Percentiles rank a stretch among this genome's conserved stretches.
Conservation (phyloP, 345 rosid genomes). For the Citrus reticulata region DNA sequence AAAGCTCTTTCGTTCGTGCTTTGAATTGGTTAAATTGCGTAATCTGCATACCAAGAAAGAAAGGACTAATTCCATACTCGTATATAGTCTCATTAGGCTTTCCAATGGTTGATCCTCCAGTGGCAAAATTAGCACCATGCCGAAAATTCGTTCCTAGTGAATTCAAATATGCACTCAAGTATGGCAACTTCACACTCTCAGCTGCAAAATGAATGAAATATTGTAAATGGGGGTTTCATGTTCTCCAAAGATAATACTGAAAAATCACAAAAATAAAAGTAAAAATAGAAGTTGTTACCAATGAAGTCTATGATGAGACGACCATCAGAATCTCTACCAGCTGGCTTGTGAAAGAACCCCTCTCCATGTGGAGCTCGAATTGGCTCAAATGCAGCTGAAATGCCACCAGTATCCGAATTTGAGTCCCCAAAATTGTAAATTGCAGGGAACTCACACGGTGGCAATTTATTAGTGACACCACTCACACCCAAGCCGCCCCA, state of each 20-base stretch:
- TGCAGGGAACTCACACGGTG: conserved; percentile 57
- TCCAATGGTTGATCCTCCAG: conserved; percentile 89
- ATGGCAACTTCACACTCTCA: conserved; percentile 65
- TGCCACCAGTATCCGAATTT: conserved; percentile 81
- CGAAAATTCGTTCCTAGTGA: conserved; percentile 75
- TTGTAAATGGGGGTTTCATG: not conserved
- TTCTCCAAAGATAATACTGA: too few species aligned
- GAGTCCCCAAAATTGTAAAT: conserved; percentile 92
- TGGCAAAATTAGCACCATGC: conserved; percentile 91
- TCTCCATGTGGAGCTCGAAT: conserved; percentile 53
- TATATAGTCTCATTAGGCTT: conserved; percentile 84
- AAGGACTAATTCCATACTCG: conserved; percentile 86
- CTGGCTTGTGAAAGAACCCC: conserved; percentile 58
- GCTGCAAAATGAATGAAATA: conserved; percentile 39
- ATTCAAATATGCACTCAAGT: conserved; percentile 84
- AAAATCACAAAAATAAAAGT: too few species aligned
- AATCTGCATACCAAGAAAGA: conserved; percentile 87
- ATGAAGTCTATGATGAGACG: conserved; percentile 83
- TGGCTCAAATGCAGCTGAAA: conserved; percentile 76
- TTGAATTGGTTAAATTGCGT: conserved; percentile 69
- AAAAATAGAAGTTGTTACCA: conserved; percentile 28
- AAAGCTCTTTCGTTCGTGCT: conserved; percentile 50
- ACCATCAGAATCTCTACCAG: conserved; percentile 71
- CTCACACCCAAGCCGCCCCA: conserved; percentile 29
- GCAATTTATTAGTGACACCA: conserved; percentile 12